These are phyloP conservation scores for Coemansia sp. DNA, from an alignment of 192 early-diverging fungal species.

Conservation along the genomic window DNA sequence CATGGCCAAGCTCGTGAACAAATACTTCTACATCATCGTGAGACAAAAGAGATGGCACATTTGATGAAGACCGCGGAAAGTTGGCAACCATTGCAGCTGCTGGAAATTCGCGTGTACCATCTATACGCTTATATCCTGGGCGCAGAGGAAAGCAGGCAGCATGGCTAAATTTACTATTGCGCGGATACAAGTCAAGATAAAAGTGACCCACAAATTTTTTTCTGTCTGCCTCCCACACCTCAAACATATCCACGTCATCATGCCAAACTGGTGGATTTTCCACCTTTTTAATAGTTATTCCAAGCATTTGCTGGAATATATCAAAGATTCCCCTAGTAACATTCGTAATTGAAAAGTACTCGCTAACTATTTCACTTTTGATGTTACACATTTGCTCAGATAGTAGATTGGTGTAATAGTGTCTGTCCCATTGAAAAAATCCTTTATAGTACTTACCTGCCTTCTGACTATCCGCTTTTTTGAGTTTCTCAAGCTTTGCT, in stretches of 20 bases:
- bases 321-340: slow-evolving; percentile 59
- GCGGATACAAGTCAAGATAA: slow-evolving; percentile 68
- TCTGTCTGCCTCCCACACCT: slow-evolving; percentile 60
- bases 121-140: slow-evolving; percentile 3
- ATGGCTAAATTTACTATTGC: slow-evolving; percentile 64
- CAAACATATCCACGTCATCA: slow-evolving; percentile 65
- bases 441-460: slow-evolving; percentile 47
- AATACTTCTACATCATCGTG: slow-evolving; percentile 71
- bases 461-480: slow-evolving; percentile 42
- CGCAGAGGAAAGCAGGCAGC: slow-evolving; percentile 57
- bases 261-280: slow-evolving; percentile 64
- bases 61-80: slow-evolving; percentile 56
- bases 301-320: slow-evolving; percentile 65
- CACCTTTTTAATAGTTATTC: slow-evolving; percentile 61
- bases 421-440: slow-evolving; percentile 65
- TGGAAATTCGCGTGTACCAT: slow-evolving; percentile 55
- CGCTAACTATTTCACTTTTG: slow-evolving; percentile 63
- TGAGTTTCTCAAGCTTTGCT: slow-evolving; percentile 57
- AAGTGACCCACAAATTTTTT: slow-evolving; percentile 62
- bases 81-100: slow-evolving; percentile 62
- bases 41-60: slow-evolving; percentile 65
- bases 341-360: slow-evolving; percentile 64
- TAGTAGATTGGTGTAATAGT: slow-evolving; percentile 63
- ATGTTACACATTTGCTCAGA: slow-evolving; percentile 60
- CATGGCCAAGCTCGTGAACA: slow-evolving; percentile 78